These are phyloP conservation scores for Hypoxylon perforatum DNA, from an alignment of 495 filamentous ascomycete genomes.

Conservation along the genomic window DNA sequence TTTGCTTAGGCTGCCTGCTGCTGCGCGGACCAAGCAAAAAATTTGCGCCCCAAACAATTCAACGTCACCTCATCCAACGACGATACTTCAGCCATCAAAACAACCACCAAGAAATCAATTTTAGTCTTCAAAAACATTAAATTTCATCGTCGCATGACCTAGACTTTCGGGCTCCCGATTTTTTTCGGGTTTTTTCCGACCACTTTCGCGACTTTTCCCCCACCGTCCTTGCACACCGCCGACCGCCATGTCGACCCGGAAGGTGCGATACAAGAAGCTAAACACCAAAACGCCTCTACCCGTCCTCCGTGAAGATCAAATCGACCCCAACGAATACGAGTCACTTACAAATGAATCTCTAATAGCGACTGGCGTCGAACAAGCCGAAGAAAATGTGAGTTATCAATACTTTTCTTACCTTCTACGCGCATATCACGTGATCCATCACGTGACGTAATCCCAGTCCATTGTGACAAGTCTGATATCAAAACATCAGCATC, in stretches of 20 bases:
- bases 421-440: conserved; percentile 59
- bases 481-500: conserved; percentile 30
- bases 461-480: conserved; percentile 14
- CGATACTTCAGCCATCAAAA: conserved; percentile 68
- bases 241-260: conserved; percentile 73
- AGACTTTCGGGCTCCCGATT: conserved; percentile 58
- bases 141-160: conserved; percentile 65
- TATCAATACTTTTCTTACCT: conserved; percentile 52
- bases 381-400: conserved; percentile 96
- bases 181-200: conserved; percentile 62
- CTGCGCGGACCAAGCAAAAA: conserved; percentile 50
- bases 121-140: conserved; percentile 67
- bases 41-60: conserved; percentile 60
- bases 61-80: conserved; percentile 75
- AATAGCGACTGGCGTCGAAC: conserved; percentile 97
- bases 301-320: conserved; percentile 87
- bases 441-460: conserved; percentile 62
- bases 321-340: conserved; percentile 77
- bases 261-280: conserved; percentile 90
- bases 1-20: conserved; percentile 37
- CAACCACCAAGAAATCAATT: conserved; percentile 60
- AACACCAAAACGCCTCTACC: conserved; percentile 85
- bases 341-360: conserved; percentile 66
- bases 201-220: conserved; percentile 51
- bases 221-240: conserved; percentile 52